Evolutionary conservation across 2,329 filamentous ascomycete species (phyloP).

Genomic region (Fusarium verticillioides): DNA sequence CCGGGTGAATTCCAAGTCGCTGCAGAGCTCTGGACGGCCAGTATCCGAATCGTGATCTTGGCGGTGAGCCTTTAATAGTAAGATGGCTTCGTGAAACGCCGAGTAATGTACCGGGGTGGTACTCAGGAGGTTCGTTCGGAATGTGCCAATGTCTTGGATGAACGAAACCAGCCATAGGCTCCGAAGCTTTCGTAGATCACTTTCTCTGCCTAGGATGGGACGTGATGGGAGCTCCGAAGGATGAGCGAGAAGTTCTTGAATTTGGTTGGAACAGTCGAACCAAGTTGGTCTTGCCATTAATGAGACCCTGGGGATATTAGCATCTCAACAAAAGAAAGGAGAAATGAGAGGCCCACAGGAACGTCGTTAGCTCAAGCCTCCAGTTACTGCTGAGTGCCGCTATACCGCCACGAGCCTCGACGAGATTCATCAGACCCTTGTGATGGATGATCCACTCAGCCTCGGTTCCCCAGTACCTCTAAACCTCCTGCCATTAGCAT

Average conservation of each 20-base stretch:
- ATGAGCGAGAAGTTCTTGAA: neutral
- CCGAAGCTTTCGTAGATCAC: neutral
- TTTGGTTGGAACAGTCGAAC: conserved; percentile 17
- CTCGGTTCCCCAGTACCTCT: conserved; percentile 15
- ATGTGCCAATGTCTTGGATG: conserved; percentile 4
- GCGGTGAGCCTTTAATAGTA: neutral
- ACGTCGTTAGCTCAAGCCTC: conserved; percentile 9
- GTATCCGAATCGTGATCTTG: neutral
- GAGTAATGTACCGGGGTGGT: neutral
- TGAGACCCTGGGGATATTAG: neutral
- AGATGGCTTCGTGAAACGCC: conserved; percentile 1
- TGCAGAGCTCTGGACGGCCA: neutral
- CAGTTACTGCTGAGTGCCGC: conserved; percentile 1
- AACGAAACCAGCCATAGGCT: conserved; percentile 5
- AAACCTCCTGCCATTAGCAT: neutral
- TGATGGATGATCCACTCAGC: conserved; percentile 13
- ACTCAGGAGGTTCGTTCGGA: neutral
- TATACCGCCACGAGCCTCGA: neutral
- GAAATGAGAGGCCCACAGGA: neutral
- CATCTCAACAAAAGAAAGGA: neutral
- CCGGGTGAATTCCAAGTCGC: neutral
- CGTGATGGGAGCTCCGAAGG: neutral
- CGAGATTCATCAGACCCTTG: conserved; percentile 1
- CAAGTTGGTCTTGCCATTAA: conserved; percentile 5
- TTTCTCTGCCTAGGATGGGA: neutral